Evolutionary conservation across 345 rosid species (phyloP).

Genomic region (Linum usitatissimum): DNA sequence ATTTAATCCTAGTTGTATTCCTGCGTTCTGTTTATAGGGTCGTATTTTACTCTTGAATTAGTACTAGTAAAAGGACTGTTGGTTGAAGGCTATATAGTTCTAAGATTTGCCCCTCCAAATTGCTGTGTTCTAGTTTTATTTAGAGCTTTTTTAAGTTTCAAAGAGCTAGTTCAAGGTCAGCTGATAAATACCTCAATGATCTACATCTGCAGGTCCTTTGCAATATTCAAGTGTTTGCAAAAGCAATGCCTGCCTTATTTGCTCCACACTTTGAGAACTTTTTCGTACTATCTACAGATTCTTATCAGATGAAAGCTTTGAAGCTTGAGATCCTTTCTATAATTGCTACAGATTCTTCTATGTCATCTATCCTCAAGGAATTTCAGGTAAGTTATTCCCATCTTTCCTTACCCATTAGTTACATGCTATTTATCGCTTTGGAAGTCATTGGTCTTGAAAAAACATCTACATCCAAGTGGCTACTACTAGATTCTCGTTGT

Average conservation of each 20-base stretch:
- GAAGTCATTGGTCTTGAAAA: background rate
- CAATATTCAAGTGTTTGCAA: conserved; percentile 79
- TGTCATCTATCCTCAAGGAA: conserved; percentile 63
- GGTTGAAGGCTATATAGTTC: background rate
- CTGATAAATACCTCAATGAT: background rate
- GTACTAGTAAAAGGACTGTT: background rate
- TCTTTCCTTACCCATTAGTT: background rate
- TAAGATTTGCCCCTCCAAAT: background rate
- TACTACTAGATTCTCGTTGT: conserved; percentile 9
- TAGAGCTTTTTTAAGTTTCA: background rate
- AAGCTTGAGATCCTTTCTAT: conserved; percentile 88
- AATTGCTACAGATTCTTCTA: conserved; percentile 57
- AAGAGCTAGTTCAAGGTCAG: background rate
- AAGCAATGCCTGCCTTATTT: conserved; percentile 73
- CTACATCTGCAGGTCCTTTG: conserved; percentile 61
- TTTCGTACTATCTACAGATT: conserved; percentile 63
- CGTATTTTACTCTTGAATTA: background rate
- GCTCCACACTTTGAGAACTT: conserved; percentile 65
- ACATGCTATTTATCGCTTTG: background rate
- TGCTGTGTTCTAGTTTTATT: background rate
- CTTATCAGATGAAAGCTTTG: conserved; percentile 70
- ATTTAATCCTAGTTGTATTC: background rate
- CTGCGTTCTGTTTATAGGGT: background rate
- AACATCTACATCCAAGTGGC: background rate
- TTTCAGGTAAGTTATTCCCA: conserved; percentile 50